Evolutionary conservation across 2,329 filamentous ascomycete species (phyloP), one percentile per base, ranked within the genome.

Genomic region (Colletotrichum endophyticum): DNA sequence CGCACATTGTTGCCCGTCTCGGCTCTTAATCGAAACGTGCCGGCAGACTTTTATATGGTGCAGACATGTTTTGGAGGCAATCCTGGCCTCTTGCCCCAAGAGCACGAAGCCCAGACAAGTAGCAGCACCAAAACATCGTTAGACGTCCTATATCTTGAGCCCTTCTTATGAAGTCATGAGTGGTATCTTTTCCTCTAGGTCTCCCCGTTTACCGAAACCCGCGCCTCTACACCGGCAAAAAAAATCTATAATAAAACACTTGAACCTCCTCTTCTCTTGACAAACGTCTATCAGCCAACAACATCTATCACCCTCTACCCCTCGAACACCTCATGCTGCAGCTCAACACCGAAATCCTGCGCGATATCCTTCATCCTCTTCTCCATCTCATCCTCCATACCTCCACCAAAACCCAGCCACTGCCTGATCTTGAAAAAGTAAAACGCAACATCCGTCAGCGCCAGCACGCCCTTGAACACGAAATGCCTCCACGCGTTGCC

Each of bases 321-420:
- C 73, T 98, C 95, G 86, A 98, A 98, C 4, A 98, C 91, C 56
- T 93, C 92, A 83, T 98, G 95, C 83, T 98, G 94, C 79, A 99
- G 86, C 84, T 99, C 96, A 5, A 99, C 92, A 0, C 97, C 97
- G 86, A 97, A 96, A 80, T 98, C 96, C 83, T 94, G 95, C 1
- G 96, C 96, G 89, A 98, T 95, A 73, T 90, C 91, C 85, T 91
- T 93, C 96, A 99, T 98, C 80, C 94, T 91, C 82, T 91, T 91
- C 88, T 99, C 97, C 77, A 99, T 93, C 83, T 96, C 95, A 82
- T 98, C 96, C 83, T 99, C 97, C 94, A 99, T 97, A 0, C 96
- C 96, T 12, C 92, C 90, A 0, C 96, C 95, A 4, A 93, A 84
- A 0, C 95, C 95, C 15, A 98, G 82, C 83, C 91, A 90, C 86